These are phyloP conservation scores for Verticillium klebahnii DNA, from an alignment of 2,329 filamentous ascomycete species.

Conservation along the genomic window DNA sequence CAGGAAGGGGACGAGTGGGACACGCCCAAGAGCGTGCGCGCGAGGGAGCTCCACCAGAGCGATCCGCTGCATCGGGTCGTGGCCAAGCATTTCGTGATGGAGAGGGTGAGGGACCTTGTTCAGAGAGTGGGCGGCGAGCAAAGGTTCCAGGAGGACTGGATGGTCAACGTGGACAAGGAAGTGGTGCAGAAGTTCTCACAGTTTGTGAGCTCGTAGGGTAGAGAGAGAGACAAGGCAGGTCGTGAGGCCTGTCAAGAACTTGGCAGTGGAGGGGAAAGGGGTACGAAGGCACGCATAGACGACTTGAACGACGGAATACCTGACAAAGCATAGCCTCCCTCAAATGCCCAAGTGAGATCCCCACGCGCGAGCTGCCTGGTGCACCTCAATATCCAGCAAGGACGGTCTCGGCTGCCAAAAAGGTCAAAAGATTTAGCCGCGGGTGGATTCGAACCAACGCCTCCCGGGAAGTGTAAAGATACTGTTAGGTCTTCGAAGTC, in stretches of 20 bases:
- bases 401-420: too few species aligned
- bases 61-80: constrained; percentile 67
- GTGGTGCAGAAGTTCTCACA: constrained; percentile 58
- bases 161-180: constrained; percentile 70
- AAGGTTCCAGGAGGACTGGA: constrained; percentile 63
- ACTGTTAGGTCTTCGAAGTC: background rate
- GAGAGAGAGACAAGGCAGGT: background rate
- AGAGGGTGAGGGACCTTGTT: constrained; percentile 56
- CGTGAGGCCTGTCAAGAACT: background rate
- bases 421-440: background rate
- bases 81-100: constrained; percentile 58
- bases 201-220: background rate
- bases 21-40: constrained; percentile 49
- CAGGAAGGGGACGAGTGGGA: constrained; percentile 46
- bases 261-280: background rate
- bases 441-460: background rate
- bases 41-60: constrained; percentile 45
- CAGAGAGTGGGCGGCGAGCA: constrained; percentile 58
- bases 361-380: too few species aligned
- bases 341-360: too few species aligned
- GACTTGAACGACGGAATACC: background rate
- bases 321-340: background rate
- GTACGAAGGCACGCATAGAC: background rate
- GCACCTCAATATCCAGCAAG: too few species aligned
- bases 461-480: background rate